Base-by-base conservation (phyloP, 129 eudicot genomes). In the Flaveria sonorensis region DNA sequence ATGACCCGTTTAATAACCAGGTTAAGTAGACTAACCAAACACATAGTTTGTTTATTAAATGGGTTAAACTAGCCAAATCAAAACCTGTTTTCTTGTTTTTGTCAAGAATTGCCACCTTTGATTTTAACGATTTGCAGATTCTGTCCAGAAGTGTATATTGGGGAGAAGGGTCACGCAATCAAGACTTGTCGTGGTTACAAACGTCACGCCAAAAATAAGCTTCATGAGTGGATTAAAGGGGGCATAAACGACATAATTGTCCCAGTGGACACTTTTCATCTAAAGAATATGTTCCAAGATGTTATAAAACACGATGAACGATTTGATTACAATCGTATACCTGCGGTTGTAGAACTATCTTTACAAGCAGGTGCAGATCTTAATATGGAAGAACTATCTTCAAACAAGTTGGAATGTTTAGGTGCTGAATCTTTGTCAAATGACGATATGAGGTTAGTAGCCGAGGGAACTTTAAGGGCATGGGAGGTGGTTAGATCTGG, bases 61-160 rank as follows among this genome's bases (percentile, higher is more conserved):
- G 42, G 46, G 46, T 28, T 66, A n/a, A 10, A 66, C 16, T 4
- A 10, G 8, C 0, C 16, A 19, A n/a, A 28, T 43, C 16, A 19
- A 14, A 59, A 73, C 30, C n/a, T 48, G 20, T 10, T 75, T 10
- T 23, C 6, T 16, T 45, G 26, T 56, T 45, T 57, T 1, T 78
- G 42, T 50, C 13, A 21, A 45, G 70, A 48, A 28, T 7, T 47
- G 45, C 48, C 15, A 32, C 40, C 24, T 28, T 19, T n/a, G 8
- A 63, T 30, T 9, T 24, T 32, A 73, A 13, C 62, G 50, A 73
- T 53, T 46, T 70, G 63, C 94, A 95, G 97, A 79, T 82, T 74
- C 64, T 91, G 97, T 81, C 86, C 96, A 32, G 99, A 95, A 84
- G 96, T 89, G 59, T 89, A 86, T 81, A 75, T 91, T 6, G 97